Evolutionary conservation across 495 filamentous ascomycete species (phyloP).

Genomic region (Parathielavia hyrcaniae): DNA sequence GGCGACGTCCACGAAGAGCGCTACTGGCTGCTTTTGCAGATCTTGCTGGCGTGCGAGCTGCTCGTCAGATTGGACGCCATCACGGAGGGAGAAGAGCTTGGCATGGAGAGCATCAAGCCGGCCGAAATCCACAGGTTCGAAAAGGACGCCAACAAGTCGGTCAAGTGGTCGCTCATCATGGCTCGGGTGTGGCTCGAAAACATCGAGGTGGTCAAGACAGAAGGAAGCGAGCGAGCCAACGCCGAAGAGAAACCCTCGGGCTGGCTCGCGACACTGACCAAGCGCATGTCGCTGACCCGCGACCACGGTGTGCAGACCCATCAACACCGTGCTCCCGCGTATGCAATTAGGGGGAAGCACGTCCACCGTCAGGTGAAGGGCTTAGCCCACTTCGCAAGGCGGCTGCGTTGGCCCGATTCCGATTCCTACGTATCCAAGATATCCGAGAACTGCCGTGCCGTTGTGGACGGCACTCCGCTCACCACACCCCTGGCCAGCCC

Average conservation of each 20-base stretch:
- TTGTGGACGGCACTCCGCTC: slow-evolving; percentile 39
- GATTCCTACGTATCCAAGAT: slow-evolving; percentile 37
- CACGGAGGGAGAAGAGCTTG: slow-evolving; percentile 51
- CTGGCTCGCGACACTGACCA: slow-evolving; percentile 49
- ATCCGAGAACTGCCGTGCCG: slow-evolving; percentile 35
- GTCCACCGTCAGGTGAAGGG: slow-evolving; percentile 49
- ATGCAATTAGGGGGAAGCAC: slow-evolving; percentile 42
- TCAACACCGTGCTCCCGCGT: slow-evolving; percentile 32
- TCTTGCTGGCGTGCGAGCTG: slow-evolving; percentile 70
- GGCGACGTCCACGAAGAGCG: slow-evolving; percentile 48
- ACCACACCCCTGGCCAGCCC: slow-evolving; percentile 37
- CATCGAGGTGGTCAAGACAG: slow-evolving; percentile 49
- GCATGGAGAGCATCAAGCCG: slow-evolving; percentile 44
- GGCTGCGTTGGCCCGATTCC: slow-evolving; percentile 50
- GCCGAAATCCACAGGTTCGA: slow-evolving; percentile 60
- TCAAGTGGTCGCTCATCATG: slow-evolving; percentile 74
- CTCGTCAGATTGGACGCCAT: slow-evolving; percentile 68
- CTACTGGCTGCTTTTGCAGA: slow-evolving; percentile 75
- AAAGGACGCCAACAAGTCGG: slow-evolving; percentile 56
- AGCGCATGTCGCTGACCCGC: slow-evolving; percentile 43
- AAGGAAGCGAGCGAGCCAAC: slow-evolving; percentile 30
- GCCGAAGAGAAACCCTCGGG: slow-evolving; percentile 34
- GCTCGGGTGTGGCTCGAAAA: slow-evolving; percentile 73
- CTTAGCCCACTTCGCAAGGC: slow-evolving; percentile 52
- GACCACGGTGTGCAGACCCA: slow-evolving; percentile 33